Percentiles rank a stretch among this genome's conserved stretches.
phyloP scores from a whole-genome alignment of 1,139 yeast species.

The Yamadazyma epiphylla region DNA sequence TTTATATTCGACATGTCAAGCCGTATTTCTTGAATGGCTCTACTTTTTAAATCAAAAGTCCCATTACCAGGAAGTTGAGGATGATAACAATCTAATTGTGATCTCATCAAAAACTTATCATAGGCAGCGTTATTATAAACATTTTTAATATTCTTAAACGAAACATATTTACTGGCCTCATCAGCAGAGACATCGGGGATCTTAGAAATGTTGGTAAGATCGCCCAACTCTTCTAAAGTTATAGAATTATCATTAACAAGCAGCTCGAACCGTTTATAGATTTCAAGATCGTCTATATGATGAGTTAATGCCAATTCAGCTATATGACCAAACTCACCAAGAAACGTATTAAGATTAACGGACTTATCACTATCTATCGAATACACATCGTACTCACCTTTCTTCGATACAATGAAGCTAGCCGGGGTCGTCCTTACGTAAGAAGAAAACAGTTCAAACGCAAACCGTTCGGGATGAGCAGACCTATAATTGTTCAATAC shows the following conservation, averaged over 20 bases:
- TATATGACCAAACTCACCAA: slow-evolving; percentile 77
- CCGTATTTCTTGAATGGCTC: slow-evolving; percentile 86
- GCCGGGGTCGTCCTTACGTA: slow-evolving; percentile 31
- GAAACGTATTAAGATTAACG: slow-evolving; percentile 61
- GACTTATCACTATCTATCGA: slow-evolving; percentile 74
- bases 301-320: slow-evolving; percentile 72
- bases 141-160: slow-evolving; percentile 18
- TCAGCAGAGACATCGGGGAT: no score
- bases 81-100: slow-evolving; percentile 87
- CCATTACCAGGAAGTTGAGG: slow-evolving; percentile 83
- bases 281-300: slow-evolving; percentile 43
- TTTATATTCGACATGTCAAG: slow-evolving; percentile 69
- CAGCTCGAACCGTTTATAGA: slow-evolving; percentile 13
- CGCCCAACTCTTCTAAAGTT: slow-evolving; percentile 1
- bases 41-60: slow-evolving; percentile 84
- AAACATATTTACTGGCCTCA: no score
- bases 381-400: slow-evolving; percentile 31
- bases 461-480: slow-evolving; percentile 20
- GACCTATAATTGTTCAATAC: slow-evolving; percentile 52
- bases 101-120: slow-evolving; percentile 74
- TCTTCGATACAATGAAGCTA: slow-evolving; percentile 33
- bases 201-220: slow-evolving; percentile 12
- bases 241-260: slow-evolving; percentile 3
- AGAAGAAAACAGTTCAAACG: slow-evolving; percentile 34
- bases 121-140: slow-evolving; percentile 69